Evolutionary conservation across 2,329 filamentous ascomycete genomes (phyloP), one percentile per base, ranked within the genome.

Genomic region (Trichoderma pleuroti): DNA sequence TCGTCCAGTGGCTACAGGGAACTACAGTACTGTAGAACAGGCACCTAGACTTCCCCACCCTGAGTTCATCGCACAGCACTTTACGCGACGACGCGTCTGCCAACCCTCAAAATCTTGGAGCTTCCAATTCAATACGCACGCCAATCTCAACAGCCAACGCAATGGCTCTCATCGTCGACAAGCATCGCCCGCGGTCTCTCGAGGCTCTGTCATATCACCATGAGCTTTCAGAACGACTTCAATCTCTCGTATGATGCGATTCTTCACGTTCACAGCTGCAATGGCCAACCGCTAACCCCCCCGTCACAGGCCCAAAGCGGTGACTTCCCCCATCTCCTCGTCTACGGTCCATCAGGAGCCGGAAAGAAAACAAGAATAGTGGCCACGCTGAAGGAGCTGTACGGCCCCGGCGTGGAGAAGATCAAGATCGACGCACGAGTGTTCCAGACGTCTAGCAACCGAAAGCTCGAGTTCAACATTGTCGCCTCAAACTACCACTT

Each of bases 391-490:
- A 97, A 97, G 80, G 95, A 98, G 78, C 87, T 99, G 9, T 99
- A 96, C 81, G 96, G 96, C 0, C 91, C 95, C 0, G 95, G 96
- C 56, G 96, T 97, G n/a, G 97, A 99, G 79, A 98, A 98, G 86
- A 99, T 99, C 86, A 98, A 98, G 84, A 98, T 99, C 82, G 96
- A 99, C 79, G 93, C 94, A 14, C 92, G 96, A 74, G 92, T 98
- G 71, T 99, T 99, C 84, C 94, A 97, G 82, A 98, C 96, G 1
- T 94, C 90, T 26, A 92, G 91, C 78, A 98, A 97, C 81, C 93
- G 96, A 79, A 99, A 99, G 82, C 91, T 99, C 76, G 96, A 99
- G 83, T 99, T 99, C 88, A 99, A 98, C 84, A 97, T 99, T 74
- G 96, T 99, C 68, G 91, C 94, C 57, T 98, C 95, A 0, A 90